Conservation (phyloP, 805 yeast species). For the Ogataea philodendri region DNA sequence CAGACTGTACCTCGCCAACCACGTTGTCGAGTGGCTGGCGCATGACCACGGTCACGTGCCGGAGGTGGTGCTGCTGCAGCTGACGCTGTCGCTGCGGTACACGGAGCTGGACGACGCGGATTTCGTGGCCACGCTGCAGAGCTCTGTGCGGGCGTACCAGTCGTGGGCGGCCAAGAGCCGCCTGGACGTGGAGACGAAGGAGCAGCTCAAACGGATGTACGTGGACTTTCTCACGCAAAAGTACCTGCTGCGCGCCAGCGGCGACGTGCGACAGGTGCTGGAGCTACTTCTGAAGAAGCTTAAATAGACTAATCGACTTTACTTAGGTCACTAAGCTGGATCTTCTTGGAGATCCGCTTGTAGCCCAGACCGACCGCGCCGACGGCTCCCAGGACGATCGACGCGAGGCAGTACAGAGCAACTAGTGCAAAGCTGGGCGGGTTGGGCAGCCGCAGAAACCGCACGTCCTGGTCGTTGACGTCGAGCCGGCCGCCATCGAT, state of each 20-base stretch:
- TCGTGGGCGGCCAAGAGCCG: constrained; percentile 47
- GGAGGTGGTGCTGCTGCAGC: constrained; percentile 47
- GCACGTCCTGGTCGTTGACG: constrained; percentile 8
- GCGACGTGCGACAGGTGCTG: constrained; percentile 24
- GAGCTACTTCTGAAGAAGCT: constrained; percentile 27
- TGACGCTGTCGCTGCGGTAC: constrained; percentile 66
- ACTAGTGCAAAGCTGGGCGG: constrained; percentile 12
- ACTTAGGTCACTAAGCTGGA: constrained; percentile 23
- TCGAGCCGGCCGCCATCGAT: constrained; percentile 10
- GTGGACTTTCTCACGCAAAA: constrained; percentile 33
- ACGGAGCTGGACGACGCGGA: constrained; percentile 36
- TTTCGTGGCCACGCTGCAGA: constrained; percentile 62
- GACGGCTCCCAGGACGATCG: constrained; percentile 24
- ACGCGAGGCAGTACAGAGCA: constrained; percentile 16
- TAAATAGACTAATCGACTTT: constrained; percentile 28
- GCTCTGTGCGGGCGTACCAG: constrained; percentile 66
- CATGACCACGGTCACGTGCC: constrained; percentile 39
- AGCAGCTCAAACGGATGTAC: constrained; percentile 33
- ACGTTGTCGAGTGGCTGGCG: constrained; percentile 56
- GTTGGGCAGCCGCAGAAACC: constrained; percentile 14
- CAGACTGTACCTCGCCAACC: constrained; percentile 62
- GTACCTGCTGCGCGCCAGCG: constrained; percentile 22
- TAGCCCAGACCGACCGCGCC: constrained; percentile 26
- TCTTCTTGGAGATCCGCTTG: constrained; percentile 23
- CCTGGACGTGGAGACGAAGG: constrained; percentile 30